phyloP scores from a whole-genome alignment of 345 rosid species.

The Geranium rotundifolium region DNA sequence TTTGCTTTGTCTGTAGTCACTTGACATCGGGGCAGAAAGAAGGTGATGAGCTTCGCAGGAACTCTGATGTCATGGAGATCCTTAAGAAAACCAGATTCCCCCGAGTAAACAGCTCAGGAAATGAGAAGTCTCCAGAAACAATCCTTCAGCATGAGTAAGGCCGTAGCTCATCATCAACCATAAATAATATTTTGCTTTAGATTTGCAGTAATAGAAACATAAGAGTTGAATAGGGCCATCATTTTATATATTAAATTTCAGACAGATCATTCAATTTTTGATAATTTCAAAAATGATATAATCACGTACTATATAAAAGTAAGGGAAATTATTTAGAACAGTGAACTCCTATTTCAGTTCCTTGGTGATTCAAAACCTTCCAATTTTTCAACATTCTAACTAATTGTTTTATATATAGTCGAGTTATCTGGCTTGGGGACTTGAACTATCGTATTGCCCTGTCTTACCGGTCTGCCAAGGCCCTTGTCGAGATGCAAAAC shows the following conservation, averaged over 20 bases:
- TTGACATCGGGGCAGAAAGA: constrained; percentile 96
- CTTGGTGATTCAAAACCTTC: too few relatives aligned
- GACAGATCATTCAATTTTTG: too few relatives aligned
- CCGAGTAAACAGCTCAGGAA: constrained; percentile 37
- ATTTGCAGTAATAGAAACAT: too few relatives aligned
- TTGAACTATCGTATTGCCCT: too few relatives aligned
- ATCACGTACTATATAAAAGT: too few relatives aligned
- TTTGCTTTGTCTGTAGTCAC: constrained; percentile 88
- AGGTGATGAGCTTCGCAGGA: constrained; percentile 87
- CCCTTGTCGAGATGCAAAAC: constrained; percentile 85
- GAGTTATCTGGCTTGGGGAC: constrained; percentile 76
- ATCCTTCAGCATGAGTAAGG: constrained; percentile 95
- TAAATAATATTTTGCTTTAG: too few relatives aligned
- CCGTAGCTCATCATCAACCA: background rate
- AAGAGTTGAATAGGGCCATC: too few relatives aligned
- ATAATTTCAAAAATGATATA: too few relatives aligned
- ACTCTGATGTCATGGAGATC: constrained; percentile 93
- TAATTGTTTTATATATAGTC: constrained; percentile 31
- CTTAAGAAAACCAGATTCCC: constrained; percentile 93
- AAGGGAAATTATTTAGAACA: too few relatives aligned
- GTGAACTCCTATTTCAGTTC: too few relatives aligned
- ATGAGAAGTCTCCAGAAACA: constrained; percentile 83
- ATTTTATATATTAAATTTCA: too few relatives aligned
- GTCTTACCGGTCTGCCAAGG: too few relatives aligned
- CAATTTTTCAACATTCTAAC: background rate